Conservation (phyloP, 1,284 basidiomycete genomes). For the Pyrrhoderma noxium region DNA sequence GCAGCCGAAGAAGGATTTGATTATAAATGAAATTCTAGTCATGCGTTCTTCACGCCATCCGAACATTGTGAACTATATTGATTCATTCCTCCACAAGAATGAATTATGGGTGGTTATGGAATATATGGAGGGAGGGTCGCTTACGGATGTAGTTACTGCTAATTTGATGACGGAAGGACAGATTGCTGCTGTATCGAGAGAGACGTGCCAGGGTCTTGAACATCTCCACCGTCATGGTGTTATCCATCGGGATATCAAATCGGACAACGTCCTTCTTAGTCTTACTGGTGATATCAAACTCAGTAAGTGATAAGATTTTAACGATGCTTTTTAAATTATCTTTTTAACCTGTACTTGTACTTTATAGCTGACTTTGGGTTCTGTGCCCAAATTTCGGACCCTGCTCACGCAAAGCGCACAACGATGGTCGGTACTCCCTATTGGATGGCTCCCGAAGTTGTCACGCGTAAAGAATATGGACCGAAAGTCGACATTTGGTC, state of each 20-base stretch:
- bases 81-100: constrained; percentile 95
- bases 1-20: constrained; percentile 98
- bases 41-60: constrained; percentile 95
- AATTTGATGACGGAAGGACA: constrained; percentile 95
- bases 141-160: constrained; percentile 95
- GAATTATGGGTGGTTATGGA: constrained; percentile 99
- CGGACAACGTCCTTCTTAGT: constrained; percentile 90
- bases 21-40: constrained; percentile 99
- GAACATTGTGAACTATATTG: constrained; percentile 99
- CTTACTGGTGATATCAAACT: constrained; percentile 95
- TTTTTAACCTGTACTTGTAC: constrained; percentile 7
- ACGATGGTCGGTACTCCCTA: constrained; percentile 99
- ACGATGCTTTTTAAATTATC: not conserved
- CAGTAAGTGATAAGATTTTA: constrained; percentile 52
- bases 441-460: constrained; percentile 99
- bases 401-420: constrained; percentile 84
- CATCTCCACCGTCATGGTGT: constrained; percentile 93
- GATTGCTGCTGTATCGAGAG: constrained; percentile 88
- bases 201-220: constrained; percentile 85
- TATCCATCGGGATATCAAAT: constrained; percentile 98
- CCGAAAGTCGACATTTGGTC: constrained; percentile 99
- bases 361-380: constrained; percentile 92
- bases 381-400: constrained; percentile 95
- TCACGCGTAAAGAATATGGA: constrained; percentile 97
- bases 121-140: constrained; percentile 94